Evolutionary conservation across 441 rosid genomes (phyloP), one percentile per base, ranked within the genome.

Genomic region (Corymbia calophylla): DNA sequence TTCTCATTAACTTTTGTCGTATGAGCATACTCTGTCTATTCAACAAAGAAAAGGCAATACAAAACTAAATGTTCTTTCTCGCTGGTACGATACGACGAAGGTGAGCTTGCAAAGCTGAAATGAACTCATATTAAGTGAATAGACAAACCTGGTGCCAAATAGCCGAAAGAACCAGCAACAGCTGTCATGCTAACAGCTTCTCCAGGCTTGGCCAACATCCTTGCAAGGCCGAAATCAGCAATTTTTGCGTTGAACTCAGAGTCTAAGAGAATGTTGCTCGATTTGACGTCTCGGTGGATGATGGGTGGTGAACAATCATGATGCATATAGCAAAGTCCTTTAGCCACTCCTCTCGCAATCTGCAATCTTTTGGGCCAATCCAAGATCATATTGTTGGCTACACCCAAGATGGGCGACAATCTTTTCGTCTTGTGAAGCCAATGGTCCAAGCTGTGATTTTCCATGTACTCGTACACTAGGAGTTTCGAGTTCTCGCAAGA

Each of bases 401-500:
- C 39, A 53, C 35, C 87, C 4, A 23, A 0, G 44, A 31, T 0
- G 3, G 39, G 56, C 0, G 5, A 16, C 32, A 0, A 35, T n/a
- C 62, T 9, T 5, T 23, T 53, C 47, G 0, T 53, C 87, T 53
- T n/a, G 32, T 53, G 87, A 53, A 86, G 29, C 87, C 87, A 86
- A 1, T 9, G 62, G 58, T 53, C 47, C 87, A 86, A 86, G 87
- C 87, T 86, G 4, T 5, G 2, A 35, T 53, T 86, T 51, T 53
- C 23, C 87, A 86, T 86, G 47, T 86, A 86, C 1, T 86, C 47
- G 4, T 86, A 86, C 62, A 86, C 87, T 0, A 53, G 5, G 62
- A 49, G 27, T 35, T 18, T 86, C 23, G 0, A 18, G 4, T 53
- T 9, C 62, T 86, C 5, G 0, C 44, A 53, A 18, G 87, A n/a